phyloP scores from a whole-genome alignment of 2,329 filamentous ascomycete species.

The Metarhizium robertsii region DNA sequence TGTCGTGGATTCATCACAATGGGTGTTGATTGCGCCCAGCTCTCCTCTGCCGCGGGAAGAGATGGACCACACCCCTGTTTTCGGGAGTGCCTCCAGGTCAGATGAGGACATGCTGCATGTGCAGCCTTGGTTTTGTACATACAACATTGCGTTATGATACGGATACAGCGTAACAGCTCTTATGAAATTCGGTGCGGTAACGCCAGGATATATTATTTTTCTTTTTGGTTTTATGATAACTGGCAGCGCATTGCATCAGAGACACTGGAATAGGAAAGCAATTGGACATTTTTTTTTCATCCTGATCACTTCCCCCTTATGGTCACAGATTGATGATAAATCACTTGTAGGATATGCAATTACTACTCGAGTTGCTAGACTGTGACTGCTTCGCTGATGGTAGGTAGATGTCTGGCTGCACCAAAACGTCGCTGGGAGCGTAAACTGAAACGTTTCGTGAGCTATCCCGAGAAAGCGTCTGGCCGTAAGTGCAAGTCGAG shows the following conservation, averaged over 20 bases:
- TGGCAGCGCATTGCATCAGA: not conserved
- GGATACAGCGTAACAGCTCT: conserved; percentile 1
- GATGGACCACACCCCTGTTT: not conserved
- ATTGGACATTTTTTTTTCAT: not conserved
- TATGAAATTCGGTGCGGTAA: not conserved
- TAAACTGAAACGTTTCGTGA: too few relatives aligned
- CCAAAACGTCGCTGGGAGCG: too few relatives aligned
- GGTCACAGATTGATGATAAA: too few relatives aligned
- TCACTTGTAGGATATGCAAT: too few relatives aligned
- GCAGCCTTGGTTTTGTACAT: conserved; percentile 1
- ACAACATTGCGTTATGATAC: not conserved
- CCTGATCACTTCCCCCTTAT: not conserved
- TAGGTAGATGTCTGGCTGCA: too few relatives aligned
- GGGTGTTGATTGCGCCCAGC: not conserved
- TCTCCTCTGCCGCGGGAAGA: not conserved
- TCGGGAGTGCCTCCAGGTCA: not conserved
- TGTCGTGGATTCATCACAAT: not conserved
- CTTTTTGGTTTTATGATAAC: not conserved
- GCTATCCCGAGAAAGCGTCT: too few relatives aligned
- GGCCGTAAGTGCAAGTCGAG: too few relatives aligned
- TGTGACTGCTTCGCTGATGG: too few relatives aligned
- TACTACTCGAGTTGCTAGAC: too few relatives aligned
- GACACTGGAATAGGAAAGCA: not conserved
- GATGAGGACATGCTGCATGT: not conserved
- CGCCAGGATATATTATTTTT: not conserved